These are phyloP conservation scores for Candida pini DNA, from an alignment of 805 yeast species.

Conservation along the genomic window DNA sequence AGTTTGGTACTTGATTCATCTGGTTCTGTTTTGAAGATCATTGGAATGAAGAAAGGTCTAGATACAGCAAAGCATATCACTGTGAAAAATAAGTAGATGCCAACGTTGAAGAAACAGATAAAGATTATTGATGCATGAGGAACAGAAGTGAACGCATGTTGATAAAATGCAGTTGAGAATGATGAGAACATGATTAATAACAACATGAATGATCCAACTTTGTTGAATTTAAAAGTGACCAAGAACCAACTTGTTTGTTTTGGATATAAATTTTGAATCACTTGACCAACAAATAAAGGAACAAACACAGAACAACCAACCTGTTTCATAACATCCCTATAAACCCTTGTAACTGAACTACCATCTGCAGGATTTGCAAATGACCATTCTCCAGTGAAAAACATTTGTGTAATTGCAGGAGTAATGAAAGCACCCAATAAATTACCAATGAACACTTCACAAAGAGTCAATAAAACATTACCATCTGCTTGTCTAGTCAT, in stretches of 20 bases:
- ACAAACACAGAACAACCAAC: slow-evolving; percentile 75
- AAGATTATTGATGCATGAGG: slow-evolving; percentile 59
- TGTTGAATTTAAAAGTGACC: slow-evolving; percentile 52
- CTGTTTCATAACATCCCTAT: slow-evolving; percentile 79
- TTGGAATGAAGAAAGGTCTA: slow-evolving; percentile 47
- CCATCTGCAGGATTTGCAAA: slow-evolving; percentile 78
- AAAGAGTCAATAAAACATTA: slow-evolving; percentile 63
- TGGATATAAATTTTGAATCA: slow-evolving; percentile 65
- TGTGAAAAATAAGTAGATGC: slow-evolving; percentile 74
- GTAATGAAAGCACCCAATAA: slow-evolving; percentile 81
- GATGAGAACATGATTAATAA: slow-evolving; percentile 54
- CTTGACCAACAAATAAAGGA: slow-evolving; percentile 86
- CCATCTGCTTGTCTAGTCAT: slow-evolving; percentile 88
- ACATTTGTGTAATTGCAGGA: slow-evolving; percentile 80
- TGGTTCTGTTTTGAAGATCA: slow-evolving; percentile 43
- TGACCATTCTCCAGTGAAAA: slow-evolving; percentile 48
- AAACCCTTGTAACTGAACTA: slow-evolving; percentile 48
- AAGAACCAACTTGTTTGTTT: slow-evolving; percentile 56
- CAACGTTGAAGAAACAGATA: slow-evolving; percentile 77
- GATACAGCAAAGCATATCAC: slow-evolving; percentile 52
- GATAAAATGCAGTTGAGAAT: slow-evolving; percentile 83
- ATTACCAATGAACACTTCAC: slow-evolving; percentile 85
- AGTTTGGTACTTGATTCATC: slow-evolving; percentile 33
- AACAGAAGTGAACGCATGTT: slow-evolving; percentile 59
- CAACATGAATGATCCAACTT: slow-evolving; percentile 78